Evolutionary conservation across 1,284 basidiomycete genomes (phyloP), one percentile per base, ranked within the genome.

Genomic region (Ganoderma sinense): DNA sequence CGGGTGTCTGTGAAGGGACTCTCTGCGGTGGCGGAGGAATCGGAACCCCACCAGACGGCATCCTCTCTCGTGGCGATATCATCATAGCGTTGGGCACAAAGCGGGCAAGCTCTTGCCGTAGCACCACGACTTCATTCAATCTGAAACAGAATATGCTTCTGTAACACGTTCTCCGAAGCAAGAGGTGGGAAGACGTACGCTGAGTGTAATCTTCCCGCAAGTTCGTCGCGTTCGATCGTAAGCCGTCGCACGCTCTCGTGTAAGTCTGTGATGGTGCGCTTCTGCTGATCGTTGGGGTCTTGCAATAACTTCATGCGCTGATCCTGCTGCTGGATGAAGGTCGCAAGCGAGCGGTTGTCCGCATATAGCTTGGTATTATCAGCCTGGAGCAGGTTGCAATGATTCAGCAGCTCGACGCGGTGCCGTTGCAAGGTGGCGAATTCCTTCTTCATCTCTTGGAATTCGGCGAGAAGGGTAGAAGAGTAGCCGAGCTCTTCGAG

Each of bases 331-430:
- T 68, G 63, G 16, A 76, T 70, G 59, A 72, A 66, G 55, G 69
- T 66, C 14, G 75, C 71, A 4, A 77, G 71, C 20, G 65, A 74
- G 29, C 63, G 77, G 72, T 90, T 90, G 72, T 90, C 89, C 65
- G 85, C 78, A 69, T 83, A 87, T 41, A 91, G 80, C 73, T 83
- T 86, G 65, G 81, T 72, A 66, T 87, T 88, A 62, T 87, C 84
- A 26, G 63, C 51, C 68, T 83, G 80, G 16, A 80, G 75, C 11
- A 78, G 72, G 36, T 69, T 74, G 65, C 82, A 81, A 62, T 75
- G 77, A 43, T 73, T 73, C 58, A 84, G 75, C 26, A 84, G 67
- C 11, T 80, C 73, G 53, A 78, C 76, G 48, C 85, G 41, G 43
- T 75, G 80, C 40, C 81, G 80, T 6, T 77, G 69, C 68, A 87